Percentiles rank a stretch among this genome's conserved stretches.
These are phyloP conservation scores for Alternaria sp. DNA, from an alignment of 2,329 filamentous ascomycete genomes.

Conservation along the genomic window DNA sequence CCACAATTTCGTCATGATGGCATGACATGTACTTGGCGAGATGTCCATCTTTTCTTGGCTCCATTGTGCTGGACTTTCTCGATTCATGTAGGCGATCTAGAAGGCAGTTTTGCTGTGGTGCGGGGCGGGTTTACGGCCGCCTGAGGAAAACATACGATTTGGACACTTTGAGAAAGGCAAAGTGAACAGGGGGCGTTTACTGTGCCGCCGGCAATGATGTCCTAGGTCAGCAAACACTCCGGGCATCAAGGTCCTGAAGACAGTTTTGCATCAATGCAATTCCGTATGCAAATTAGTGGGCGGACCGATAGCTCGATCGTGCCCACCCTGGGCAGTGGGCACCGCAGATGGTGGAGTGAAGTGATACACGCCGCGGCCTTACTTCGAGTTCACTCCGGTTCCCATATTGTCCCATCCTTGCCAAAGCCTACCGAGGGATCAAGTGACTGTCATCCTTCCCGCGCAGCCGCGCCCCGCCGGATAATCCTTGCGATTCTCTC, in stretches of 20 bases:
- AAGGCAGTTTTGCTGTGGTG: constrained; percentile 14
- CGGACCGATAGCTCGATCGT: constrained; percentile 13
- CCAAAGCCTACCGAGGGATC: constrained; percentile 24
- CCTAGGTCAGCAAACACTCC: constrained; percentile 15
- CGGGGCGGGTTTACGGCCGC: constrained; percentile 23
- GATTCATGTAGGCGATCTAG: constrained; percentile 17
- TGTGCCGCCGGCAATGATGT: constrained; percentile 17
- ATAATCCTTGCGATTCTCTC: constrained; percentile 33
- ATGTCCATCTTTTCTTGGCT: constrained; percentile 15
- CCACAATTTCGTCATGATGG: constrained; percentile 15
- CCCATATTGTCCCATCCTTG: constrained; percentile 11
- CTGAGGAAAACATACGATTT: constrained; percentile 23
- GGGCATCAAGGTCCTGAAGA: constrained; percentile 7
- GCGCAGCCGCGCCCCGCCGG: constrained; percentile 38
- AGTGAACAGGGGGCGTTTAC: constrained; percentile 9
- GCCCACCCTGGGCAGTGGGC: constrained; percentile 9
- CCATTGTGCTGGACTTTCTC: background rate
- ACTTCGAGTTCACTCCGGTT: constrained; percentile 4
- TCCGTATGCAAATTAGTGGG: constrained; percentile 7
- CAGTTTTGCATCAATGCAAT: constrained; percentile 7
- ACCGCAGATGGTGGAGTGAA: constrained; percentile 8
- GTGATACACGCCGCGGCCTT: constrained; percentile 5
- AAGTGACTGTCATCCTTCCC: constrained; percentile 48
- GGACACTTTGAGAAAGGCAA: constrained; percentile 14
- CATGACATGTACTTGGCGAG: constrained; percentile 16